Evolutionary conservation across 2,329 filamentous ascomycete genomes (phyloP).

Genomic region (Sordariomycetes sp.): DNA sequence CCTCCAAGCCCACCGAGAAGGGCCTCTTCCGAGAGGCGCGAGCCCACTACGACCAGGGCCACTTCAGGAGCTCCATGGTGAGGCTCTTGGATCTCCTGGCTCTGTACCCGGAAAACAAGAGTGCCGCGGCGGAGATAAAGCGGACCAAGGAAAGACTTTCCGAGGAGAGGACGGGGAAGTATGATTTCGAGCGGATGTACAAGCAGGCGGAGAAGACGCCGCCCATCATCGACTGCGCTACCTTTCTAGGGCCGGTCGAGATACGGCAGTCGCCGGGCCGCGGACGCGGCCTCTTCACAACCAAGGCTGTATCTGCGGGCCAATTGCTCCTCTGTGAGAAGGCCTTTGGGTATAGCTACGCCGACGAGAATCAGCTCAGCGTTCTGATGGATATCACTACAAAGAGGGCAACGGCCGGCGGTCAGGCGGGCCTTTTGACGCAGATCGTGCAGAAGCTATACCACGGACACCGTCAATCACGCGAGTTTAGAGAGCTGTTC

Average conservation of each 20-base stretch:
- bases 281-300: constrained; percentile 38
- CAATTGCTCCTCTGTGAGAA: constrained; percentile 43
- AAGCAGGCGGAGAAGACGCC: constrained; percentile 19
- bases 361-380: constrained; percentile 9
- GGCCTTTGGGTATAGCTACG: constrained; percentile 29
- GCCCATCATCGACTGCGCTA: constrained; percentile 31
- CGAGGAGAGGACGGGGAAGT: constrained; percentile 25
- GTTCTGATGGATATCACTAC: neutral
- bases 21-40: constrained; percentile 26
- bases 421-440: constrained; percentile 24
- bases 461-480: constrained; percentile 19
- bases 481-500: constrained; percentile 21
- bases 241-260: constrained; percentile 25
- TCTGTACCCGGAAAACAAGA: neutral
- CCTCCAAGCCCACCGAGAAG: constrained; percentile 21
- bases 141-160: constrained; percentile 16
- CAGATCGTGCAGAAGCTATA: constrained; percentile 29
- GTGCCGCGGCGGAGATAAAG: constrained; percentile 6
- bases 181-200: constrained; percentile 22
- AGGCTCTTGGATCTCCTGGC: constrained; percentile 17
- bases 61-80: constrained; percentile 21
- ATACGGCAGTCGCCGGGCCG: constrained; percentile 23
- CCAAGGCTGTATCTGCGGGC: constrained; percentile 28
- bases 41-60: constrained; percentile 26
- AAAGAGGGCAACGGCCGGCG: constrained; percentile 14